Percentiles rank a stretch among this genome's conserved stretches.
Evolutionary conservation across 768 basidiomycete species (phyloP).

Genomic region (Lactarius quietus): DNA sequence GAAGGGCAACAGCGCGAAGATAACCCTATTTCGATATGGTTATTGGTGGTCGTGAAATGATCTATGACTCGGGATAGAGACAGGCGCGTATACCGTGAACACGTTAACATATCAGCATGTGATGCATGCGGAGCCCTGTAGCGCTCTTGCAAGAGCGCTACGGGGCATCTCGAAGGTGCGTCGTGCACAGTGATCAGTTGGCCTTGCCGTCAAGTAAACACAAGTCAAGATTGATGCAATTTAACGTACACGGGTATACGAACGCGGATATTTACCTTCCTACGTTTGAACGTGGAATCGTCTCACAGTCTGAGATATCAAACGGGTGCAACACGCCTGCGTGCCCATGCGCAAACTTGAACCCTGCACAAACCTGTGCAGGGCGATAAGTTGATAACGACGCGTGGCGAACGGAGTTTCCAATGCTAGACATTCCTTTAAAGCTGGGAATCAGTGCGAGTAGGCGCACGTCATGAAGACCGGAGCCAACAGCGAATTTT

Average conservation of each 20-base stretch:
- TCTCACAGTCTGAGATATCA: not conserved
- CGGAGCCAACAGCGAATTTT: not conserved
- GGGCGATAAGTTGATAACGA: slow-evolving; percentile 15
- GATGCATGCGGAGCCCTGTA: slow-evolving; percentile 7
- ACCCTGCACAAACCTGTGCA: not conserved
- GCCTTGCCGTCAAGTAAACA: not conserved
- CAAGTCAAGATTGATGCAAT: not conserved
- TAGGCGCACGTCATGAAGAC: not conserved
- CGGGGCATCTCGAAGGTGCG: not conserved
- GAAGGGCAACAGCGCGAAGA: not conserved
- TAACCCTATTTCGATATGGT: slow-evolving; percentile 7
- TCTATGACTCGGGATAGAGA: slow-evolving; percentile 1
- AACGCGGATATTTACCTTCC: slow-evolving; percentile 1
- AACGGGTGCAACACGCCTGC: not conserved
- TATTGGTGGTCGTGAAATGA: not conserved
- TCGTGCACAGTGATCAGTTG: not conserved
- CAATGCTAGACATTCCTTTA: not conserved
- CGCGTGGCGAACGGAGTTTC: slow-evolving; percentile 19
- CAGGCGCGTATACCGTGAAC: slow-evolving; percentile 1
- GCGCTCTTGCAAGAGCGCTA: slow-evolving; percentile 1
- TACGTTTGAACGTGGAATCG: not conserved
- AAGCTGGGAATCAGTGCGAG: not conserved
- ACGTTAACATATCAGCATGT: slow-evolving; percentile 4
- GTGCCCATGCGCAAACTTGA: not conserved
- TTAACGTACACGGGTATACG: slow-evolving; percentile 17